Base-by-base conservation (phyloP, 2,329 filamentous ascomycete species). In the Stromatinia cepivora region DNA sequence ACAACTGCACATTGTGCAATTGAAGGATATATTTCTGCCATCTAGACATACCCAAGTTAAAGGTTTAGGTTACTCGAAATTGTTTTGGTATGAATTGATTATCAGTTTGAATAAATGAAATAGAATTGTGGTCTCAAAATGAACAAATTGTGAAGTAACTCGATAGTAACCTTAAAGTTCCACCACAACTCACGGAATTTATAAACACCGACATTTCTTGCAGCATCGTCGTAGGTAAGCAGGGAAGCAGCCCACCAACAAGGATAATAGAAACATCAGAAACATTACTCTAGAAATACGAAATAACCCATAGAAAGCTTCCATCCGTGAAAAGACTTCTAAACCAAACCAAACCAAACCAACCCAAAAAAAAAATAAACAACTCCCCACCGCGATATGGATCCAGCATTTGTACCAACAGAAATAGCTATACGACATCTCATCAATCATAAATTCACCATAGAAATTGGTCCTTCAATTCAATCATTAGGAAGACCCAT, bases 1-100 rank as follows among this genome's bases (percentile, higher is more conserved):
- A 96, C 89, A 74, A 97, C 82, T 74, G 93, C 92, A 84, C 91
- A 94, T 83, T 97, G 94, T 79, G 88, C 84, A 80, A 98, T 85
- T n/a, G 94, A 92, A 69, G 95, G 95, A 79, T 94, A 93, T 67
- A 88, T 81, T 73, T 94, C 92, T 78, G 89, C 85, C 93, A 97
- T 97, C 77, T 76, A 75, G 72, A 71, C 76, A 78, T 77, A 50
- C 67, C 73, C 70, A 71, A n/a, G 31, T 22, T 17, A 9, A 36
- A 31, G 28, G 20, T 3, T 11, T 1, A 36, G 25, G 46, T 17
- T 10, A 9, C 6, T 20, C 25, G 25, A 31, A 36, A 34, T n/a
- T n/a, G 45, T 5, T 20, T 31, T 62, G n/a, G 45, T 3, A 11
- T n/a, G 15, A 17, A 31, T 15, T 48, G 28, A 45, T 10, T 25